Evolutionary conservation across 169 alveolate species (phyloP).

Genomic region (Theileria sp.): DNA sequence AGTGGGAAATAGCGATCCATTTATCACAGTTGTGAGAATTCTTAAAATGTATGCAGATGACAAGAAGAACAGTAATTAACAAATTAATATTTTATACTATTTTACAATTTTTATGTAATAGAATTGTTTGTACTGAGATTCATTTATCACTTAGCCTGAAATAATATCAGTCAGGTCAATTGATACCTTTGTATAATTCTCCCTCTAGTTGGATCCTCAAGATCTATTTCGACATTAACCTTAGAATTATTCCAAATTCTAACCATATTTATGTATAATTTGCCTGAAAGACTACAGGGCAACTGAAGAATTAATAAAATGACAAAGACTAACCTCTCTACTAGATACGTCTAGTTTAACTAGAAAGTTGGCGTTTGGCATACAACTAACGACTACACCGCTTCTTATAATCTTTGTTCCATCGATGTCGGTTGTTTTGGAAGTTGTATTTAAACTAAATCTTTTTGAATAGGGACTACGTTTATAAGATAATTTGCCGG

Average conservation of each 20-base stretch:
- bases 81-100: neutral
- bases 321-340: constrained; percentile 6
- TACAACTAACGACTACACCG: constrained; percentile 46
- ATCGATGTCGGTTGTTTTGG: neutral
- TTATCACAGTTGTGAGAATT: constrained; percentile 58
- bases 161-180: neutral
- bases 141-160: neutral
- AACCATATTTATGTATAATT: constrained; percentile 18
- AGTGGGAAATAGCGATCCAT: constrained; percentile 53
- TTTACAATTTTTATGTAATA: neutral
- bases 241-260: constrained; percentile 22
- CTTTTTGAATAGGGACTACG: neutral
- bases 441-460: neutral
- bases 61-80: neutral
- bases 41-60: constrained; percentile 39
- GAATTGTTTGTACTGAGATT: neutral
- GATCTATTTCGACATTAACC: constrained; percentile 58
- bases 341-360: constrained; percentile 39
- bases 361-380: constrained; percentile 48
- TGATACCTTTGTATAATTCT: constrained; percentile 44
- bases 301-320: constrained; percentile 17
- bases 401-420: constrained; percentile 15
- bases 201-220: constrained; percentile 40
- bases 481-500: neutral
- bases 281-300: constrained; percentile 49